Conservation (phyloP, 495 filamentous ascomycete species). For the Entonaema liquescens region DNA sequence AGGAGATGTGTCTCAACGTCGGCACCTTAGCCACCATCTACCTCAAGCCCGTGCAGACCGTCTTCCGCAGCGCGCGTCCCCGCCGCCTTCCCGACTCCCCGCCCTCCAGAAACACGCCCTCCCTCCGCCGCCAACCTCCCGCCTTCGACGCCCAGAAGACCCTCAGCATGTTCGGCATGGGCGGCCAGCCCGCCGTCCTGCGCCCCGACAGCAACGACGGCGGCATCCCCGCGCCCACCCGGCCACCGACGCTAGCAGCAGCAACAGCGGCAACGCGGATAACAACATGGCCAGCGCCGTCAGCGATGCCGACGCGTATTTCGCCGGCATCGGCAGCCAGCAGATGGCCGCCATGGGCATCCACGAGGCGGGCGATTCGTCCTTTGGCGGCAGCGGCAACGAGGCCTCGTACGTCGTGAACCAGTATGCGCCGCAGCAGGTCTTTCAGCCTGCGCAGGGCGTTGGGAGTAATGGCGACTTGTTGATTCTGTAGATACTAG, state of each 20-base stretch:
- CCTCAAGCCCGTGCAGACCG: constrained; percentile 94
- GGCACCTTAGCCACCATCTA: constrained; percentile 97
- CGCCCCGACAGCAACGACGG: constrained; percentile 22
- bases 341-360: constrained; percentile 76
- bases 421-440: constrained; percentile 69
- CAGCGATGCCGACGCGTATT: constrained; percentile 85
- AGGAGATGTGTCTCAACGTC: constrained; percentile 97
- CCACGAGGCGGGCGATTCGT: constrained; percentile 56
- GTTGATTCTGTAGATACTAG: constrained; percentile 53
- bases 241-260: constrained; percentile 8
- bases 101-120: constrained; percentile 77
- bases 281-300: constrained; percentile 73
- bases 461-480: constrained; percentile 65
- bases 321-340: constrained; percentile 73
- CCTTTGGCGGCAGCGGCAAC: constrained; percentile 55
- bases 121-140: constrained; percentile 55
- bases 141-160: constrained; percentile 61
- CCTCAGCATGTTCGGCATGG: constrained; percentile 61
- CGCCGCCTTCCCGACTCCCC: constrained; percentile 77
- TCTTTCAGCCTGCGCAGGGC: constrained; percentile 62
- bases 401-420: constrained; percentile 71
- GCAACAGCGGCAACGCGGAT: background rate
- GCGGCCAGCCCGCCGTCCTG: constrained; percentile 56
- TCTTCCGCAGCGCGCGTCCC: constrained; percentile 91
- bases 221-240: background rate